Percentiles rank a stretch among this genome's conserved stretches.
These are phyloP conservation scores for Poterioochromonas sp. DNA, from an alignment of 352 stramenopile genomes.

Conservation along the genomic window DNA sequence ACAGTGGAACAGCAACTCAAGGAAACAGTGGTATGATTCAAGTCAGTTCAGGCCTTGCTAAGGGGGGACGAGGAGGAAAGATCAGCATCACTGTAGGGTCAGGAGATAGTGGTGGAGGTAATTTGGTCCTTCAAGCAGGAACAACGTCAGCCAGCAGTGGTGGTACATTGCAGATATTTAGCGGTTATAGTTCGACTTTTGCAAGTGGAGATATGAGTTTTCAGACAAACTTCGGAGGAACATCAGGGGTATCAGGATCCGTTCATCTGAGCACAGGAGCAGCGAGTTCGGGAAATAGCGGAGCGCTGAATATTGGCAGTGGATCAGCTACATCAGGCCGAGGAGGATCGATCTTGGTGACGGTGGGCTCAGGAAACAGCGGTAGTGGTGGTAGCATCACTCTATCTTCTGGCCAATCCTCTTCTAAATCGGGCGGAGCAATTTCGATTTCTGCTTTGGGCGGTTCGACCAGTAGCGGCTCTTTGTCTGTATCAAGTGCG, in stretches of 20 bases:
- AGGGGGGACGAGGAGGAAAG: slow-evolving; percentile 45
- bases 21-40: slow-evolving; percentile 59
- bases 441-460: slow-evolving; percentile 63
- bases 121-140: slow-evolving; percentile 27
- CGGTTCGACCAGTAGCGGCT: slow-evolving; percentile 53
- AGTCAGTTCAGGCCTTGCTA: slow-evolving; percentile 64
- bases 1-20: not conserved
- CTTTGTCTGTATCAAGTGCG: slow-evolving; percentile 39
- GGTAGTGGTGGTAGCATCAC: slow-evolving; percentile 66
- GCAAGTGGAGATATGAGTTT: slow-evolving; percentile 37
- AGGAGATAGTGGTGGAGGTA: slow-evolving; percentile 34
- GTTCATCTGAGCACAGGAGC: slow-evolving; percentile 42
- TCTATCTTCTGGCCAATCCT: slow-evolving; percentile 58
- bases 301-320: slow-evolving; percentile 45
- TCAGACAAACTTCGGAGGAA: slow-evolving; percentile 37
- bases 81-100: slow-evolving; percentile 53
- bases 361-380: slow-evolving; percentile 56
- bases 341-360: slow-evolving; percentile 48
- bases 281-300: slow-evolving; percentile 40
- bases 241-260: slow-evolving; percentile 37
- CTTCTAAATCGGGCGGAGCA: slow-evolving; percentile 68
- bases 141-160: slow-evolving; percentile 42
- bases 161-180: slow-evolving; percentile 63
- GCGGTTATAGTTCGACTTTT: slow-evolving; percentile 62
- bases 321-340: slow-evolving; percentile 43